These are phyloP conservation scores for Corylus avellana DNA, from an alignment of 306 rosid species.

Conservation along the genomic window DNA sequence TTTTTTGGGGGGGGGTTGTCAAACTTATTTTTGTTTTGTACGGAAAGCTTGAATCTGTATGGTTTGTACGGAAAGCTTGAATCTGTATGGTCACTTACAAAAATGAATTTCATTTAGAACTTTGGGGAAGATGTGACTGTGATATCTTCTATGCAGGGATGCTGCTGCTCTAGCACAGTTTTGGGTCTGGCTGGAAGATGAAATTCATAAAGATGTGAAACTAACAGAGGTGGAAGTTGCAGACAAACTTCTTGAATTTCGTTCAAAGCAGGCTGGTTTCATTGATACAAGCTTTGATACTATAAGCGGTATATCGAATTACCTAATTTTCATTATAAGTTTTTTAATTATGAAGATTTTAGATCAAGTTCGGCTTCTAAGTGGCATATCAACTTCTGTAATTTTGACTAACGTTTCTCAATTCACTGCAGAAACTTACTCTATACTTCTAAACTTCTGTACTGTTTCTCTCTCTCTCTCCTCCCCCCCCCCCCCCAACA, in stretches of 20 bases:
- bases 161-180: constrained; percentile 91
- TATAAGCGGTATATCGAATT: constrained; percentile 61
- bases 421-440: not conserved
- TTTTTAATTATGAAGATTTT: not conserved
- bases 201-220: constrained; percentile 54
- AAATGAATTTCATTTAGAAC: constrained; percentile 7
- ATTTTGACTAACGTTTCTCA: not conserved
- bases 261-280: constrained; percentile 85
- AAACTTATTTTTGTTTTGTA: not conserved
- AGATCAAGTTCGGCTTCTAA: not conserved
- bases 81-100: not conserved
- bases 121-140: constrained; percentile 11
- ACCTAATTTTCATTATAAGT: not conserved
- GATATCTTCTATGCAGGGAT: constrained; percentile 64
- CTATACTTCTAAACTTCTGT: not conserved
- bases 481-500: too few relatives aligned
- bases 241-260: constrained; percentile 87
- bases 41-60: constrained; percentile 1
- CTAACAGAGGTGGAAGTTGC: constrained; percentile 82
- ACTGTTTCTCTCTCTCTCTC: not conserved
- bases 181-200: constrained; percentile 91
- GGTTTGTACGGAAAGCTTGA: constrained; percentile 2
- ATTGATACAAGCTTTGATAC: constrained; percentile 93
- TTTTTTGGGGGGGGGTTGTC: not conserved
- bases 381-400: not conserved